Percentiles rank a stretch among this genome's conserved stretches.
Evolutionary conservation across 306 rosid species (phyloP).

Genomic region (Phaseolus lunatus): DNA sequence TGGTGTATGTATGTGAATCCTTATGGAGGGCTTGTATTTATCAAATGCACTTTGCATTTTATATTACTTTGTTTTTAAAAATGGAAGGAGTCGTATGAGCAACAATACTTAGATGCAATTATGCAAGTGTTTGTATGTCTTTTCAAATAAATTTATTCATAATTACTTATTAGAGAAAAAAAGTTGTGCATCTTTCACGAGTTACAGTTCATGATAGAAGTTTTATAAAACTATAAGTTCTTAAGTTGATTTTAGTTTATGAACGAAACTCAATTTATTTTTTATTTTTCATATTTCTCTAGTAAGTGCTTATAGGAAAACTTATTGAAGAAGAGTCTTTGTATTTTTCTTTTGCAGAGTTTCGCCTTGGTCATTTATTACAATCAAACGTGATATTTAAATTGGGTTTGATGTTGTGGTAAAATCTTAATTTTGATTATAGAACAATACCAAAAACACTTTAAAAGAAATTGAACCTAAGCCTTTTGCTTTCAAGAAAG

Average conservation of each 20-base stretch:
- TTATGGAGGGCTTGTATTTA: neutral
- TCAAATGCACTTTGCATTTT: neutral
- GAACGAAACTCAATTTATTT: neutral
- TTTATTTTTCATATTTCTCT: neutral
- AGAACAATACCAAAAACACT: neutral
- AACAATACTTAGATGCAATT: neutral
- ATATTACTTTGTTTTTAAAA: conserved; percentile 4
- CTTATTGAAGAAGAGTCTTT: neutral
- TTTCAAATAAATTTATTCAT: no score
- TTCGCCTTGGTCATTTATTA: neutral
- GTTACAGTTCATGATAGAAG: neutral
- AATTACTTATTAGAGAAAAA: neutral
- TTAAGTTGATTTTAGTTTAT: neutral
- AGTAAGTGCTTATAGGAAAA: no score
- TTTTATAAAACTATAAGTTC: neutral
- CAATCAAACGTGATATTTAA: neutral
- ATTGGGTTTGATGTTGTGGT: neutral
- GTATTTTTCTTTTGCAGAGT: neutral
- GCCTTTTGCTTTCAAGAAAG: no score
- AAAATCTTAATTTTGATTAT: neutral
- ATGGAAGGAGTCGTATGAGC: neutral
- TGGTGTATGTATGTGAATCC: neutral
- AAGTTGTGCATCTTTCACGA: neutral
- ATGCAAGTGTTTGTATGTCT: neutral
- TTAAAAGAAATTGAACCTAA: no score